Base-by-base conservation (phyloP, 139 green algal species). In the Chlorella sp. region DNA sequence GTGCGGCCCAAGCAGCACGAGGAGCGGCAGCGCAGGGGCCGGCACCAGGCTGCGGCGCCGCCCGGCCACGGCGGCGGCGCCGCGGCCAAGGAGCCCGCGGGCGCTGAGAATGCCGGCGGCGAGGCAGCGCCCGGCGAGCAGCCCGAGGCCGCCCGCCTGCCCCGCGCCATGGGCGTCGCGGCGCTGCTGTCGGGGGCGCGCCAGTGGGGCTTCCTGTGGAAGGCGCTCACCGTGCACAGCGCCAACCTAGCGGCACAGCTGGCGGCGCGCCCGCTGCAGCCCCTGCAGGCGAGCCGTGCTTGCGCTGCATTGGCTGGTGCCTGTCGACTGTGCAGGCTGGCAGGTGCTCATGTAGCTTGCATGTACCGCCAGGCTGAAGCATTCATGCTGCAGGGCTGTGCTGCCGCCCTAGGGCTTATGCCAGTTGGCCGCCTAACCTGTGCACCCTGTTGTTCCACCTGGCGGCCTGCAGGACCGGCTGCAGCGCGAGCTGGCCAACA, bases 161-260 rank as follows among this genome's bases (percentile, higher is more conserved):
- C 68, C n/a, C n/a, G 68, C 5, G 34, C 38, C 25, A 30, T 82
- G 11, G 76, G 76, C 36, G 60, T 82, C 12, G 76, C 76, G 38
- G 76, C 76, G 12, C 41, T 82, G 20, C 76, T 82, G 20, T 73
- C 60, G 60, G 64, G 76, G 15, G 76, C 76, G 7, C 76, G 76
- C 26, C 41, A 82, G 23, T 82, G 76, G 76, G 76, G 76, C 26
- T 82, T 82, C 76, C 76, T 82, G 23, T 68, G 65, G 51, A 71
- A 73, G 36, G 76, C 76, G 0, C 36, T 74, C 21, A 32, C 39
- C 28, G 39, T 74, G 39, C 78, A 83, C 39, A 51, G 34, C 15
- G 78, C 78, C 39, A 83, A 83, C 63, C 62, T 83, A 4, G 78
- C 78, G 25, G 41, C 62, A 18, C 41, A 41, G 28, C 63, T 83